Evolutionary conservation across 495 filamentous ascomycete species (phyloP), one percentile per base, ranked within the genome.

Genomic region (Tuber melanosporum): DNA sequence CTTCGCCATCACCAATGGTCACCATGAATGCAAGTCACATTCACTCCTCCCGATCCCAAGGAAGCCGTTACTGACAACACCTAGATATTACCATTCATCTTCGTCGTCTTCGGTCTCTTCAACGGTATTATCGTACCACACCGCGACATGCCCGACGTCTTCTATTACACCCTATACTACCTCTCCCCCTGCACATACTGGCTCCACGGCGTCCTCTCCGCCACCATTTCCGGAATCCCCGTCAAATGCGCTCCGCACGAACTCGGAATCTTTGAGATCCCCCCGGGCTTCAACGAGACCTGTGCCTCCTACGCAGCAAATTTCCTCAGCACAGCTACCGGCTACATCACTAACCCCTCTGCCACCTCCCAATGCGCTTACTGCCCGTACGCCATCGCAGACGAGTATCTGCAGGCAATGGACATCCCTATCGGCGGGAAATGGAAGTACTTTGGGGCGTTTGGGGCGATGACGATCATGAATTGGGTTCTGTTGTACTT

Each of bases 401-500:
- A 87, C 32, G 88, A 94, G 83, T 97, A 94, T 77, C 88, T 95
- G 83, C 52, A 79, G 0, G 88, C 87, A 0, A 82, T 96, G 70
- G 93, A 94, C 78, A 88, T 96, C 66, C 78, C 87, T n/a, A 85
- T 86, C 1, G 84, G 45, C 12, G 52, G 52, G n/a, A 91, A 92
- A 86, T 93, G 92, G 92, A 82, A 88, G 70, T 88, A 93, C 82
- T 92, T 94, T 81, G 93, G 92, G 3, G 91, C 95, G 74, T 94
- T 94, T 86, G 73, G 93, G 47, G 89, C 88, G 2, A 94, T 94
- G 84, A 91, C 91, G 44, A 86, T 94, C 36, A 90, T 88, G 73
- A 95, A 95, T 81, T 95, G 91, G 90, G 82, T 85, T 57, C 86
- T 95, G 70, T 91, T 96, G 0, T 95, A 94, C 84, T 94, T 96